A percentile compares a stretch with the other conserved stretches of the same genome.
phyloP scores from a whole-genome alignment of 306 rosid species.

The Vigna mungo region DNA sequence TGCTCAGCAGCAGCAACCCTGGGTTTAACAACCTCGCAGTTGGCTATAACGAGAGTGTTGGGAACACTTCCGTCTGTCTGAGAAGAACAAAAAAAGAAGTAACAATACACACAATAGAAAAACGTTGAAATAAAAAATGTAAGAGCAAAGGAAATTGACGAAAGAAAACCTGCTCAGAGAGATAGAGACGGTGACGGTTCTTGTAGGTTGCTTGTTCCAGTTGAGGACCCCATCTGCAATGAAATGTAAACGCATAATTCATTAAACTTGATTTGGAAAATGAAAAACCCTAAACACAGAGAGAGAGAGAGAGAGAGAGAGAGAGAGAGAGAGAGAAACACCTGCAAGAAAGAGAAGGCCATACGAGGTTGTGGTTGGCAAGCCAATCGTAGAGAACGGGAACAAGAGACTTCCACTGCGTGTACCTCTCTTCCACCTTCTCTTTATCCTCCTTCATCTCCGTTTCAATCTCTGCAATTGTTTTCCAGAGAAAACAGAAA shows the following conservation, averaged over 20 bases:
- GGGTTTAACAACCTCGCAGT: conserved; percentile 84
- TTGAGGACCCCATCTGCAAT: conserved; percentile 86
- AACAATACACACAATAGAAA: no score
- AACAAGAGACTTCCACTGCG: conserved; percentile 88
- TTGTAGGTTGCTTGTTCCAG: conserved; percentile 82
- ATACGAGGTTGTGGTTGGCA: conserved; percentile 92
- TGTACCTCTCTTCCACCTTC: conserved; percentile 64
- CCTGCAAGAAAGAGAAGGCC: conserved; percentile 99
- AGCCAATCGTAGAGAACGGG: conserved; percentile 97
- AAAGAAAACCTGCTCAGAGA: conserved; percentile 74
- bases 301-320: not conserved
- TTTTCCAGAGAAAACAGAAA: no score
- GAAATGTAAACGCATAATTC: not conserved
- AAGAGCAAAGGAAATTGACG: not conserved
- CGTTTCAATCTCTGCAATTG: not conserved
- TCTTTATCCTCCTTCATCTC: conserved; percentile 11
- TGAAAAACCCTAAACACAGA: not conserved
- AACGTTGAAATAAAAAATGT: not conserved
- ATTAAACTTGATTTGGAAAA: not conserved
- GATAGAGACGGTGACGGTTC: conserved; percentile 88
- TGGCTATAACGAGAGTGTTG: conserved; percentile 89
- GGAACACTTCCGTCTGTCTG: conserved; percentile 96
- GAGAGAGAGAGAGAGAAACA: not conserved
- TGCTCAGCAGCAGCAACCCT: conserved; percentile 97
- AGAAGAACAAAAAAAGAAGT: not conserved